Percentiles rank a stretch among this genome's conserved stretches.
Conservation (phyloP, 2,329 filamentous ascomycete species). For the Penicillium sumatraense region DNA sequence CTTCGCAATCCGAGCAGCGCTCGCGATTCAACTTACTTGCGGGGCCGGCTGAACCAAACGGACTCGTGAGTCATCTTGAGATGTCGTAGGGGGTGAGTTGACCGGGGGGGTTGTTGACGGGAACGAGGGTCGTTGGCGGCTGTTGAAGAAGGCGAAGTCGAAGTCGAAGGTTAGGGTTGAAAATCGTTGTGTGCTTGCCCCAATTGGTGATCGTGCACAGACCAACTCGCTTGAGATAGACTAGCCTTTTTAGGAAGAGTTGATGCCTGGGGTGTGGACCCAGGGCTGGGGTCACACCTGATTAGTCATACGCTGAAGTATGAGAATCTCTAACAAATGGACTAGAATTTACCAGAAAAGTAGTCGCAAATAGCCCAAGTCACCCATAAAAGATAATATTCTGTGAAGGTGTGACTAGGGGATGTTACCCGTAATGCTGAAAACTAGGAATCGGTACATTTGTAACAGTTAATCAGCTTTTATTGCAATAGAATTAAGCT, state of each 20-base stretch:
- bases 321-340: too few relatives aligned
- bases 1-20: conserved; percentile 13
- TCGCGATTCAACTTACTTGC: conserved; percentile 64
- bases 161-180: conserved; percentile 36
- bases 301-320: background rate
- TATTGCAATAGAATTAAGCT: too few relatives aligned
- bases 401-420: too few relatives aligned
- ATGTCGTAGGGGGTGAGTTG: conserved; percentile 42
- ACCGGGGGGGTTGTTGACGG: conserved; percentile 40
- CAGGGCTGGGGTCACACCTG: background rate
- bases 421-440: too few relatives aligned
- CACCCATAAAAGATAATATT: too few relatives aligned
- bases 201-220: conserved; percentile 32
- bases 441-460: too few relatives aligned
- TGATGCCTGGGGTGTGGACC: background rate
- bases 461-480: too few relatives aligned
- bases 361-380: too few relatives aligned
- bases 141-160: conserved; percentile 33
- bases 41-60: conserved; percentile 98
- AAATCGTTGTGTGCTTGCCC: conserved; percentile 40
- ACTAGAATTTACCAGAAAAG: too few relatives aligned
- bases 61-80: conserved; percentile 86
- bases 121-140: conserved; percentile 39
- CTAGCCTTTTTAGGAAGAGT: conserved; percentile 30
- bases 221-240: conserved; percentile 36